A percentile compares a stretch with the other conserved stretches of the same genome.
These are phyloP conservation scores for Lithospermum erythrorhizon DNA, from an alignment of 257 asterid genomes.

Conservation along the genomic window DNA sequence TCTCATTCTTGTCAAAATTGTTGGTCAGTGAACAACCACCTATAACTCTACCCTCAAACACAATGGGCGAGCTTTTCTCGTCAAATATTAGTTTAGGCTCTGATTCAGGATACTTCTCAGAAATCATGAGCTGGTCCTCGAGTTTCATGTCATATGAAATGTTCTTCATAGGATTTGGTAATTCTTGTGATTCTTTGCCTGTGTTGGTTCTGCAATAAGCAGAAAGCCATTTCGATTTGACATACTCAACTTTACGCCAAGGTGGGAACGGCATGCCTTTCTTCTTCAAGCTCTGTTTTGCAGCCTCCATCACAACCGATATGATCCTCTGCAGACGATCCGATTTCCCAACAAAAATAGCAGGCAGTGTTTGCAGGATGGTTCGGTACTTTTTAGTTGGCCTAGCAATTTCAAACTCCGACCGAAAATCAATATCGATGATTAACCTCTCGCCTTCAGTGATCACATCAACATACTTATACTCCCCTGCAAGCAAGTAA, in stretches of 20 bases:
- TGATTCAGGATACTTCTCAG: not conserved
- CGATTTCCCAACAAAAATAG: conserved; percentile 54
- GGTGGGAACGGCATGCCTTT: conserved; percentile 89
- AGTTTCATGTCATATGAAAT: not conserved
- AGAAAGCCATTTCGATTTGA: conserved; percentile 82
- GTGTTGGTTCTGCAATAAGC: conserved; percentile 31
- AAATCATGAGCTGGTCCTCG: conserved; percentile 1
- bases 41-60: not conserved
- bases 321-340: conserved; percentile 71
- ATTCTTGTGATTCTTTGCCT: not conserved
- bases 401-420: conserved; percentile 90
- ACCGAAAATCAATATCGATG: conserved; percentile 72
- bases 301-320: conserved; percentile 52
- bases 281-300: conserved; percentile 69
- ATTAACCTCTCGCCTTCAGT: conserved; percentile 46
- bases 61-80: conserved; percentile 10
- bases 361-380: conserved; percentile 59
- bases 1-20: conserved; percentile 15
- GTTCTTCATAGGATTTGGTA: not conserved
- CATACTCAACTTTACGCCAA: conserved; percentile 73
- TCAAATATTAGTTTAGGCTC: conserved; percentile 18
- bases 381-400: conserved; percentile 56
- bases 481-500: conserved; percentile 37
- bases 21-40: conserved; percentile 13
- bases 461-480: conserved; percentile 68